Base-by-base conservation (phyloP, 2,329 filamentous ascomycete species). In the Penicillium expansum region DNA sequence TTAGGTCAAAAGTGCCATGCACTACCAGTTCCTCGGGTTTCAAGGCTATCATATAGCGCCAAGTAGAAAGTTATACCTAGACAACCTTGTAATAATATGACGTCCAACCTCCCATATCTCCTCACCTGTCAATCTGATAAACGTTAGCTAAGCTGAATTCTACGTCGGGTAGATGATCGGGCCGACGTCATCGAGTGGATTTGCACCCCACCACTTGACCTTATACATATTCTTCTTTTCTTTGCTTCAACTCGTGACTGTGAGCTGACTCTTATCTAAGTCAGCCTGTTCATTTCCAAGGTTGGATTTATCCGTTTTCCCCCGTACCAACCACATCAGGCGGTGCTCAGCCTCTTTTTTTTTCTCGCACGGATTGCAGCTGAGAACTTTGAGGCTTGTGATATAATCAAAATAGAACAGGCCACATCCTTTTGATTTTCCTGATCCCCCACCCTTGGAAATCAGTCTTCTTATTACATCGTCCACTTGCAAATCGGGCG, bases 181-280 rank as follows among this genome's bases (percentile, higher is more conserved):
- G 49, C 57, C 65, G 62, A 69, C 67, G 67, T 69, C 67, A 69
- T 69, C 55, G 56, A 41, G 57, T 57, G 57, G 24, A 50, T 50
- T 41, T 32, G 14, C 38, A 54, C 53, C 62, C 62, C 61, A 58
- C 62, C 59, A 59, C 43, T 61, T 59, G 55, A 57, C 43, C 48
- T 45, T 43, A 51, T 41, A 22, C 13, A 13, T 48, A 37, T 38
- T 41, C 41, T 38, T 41, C 41, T 20, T 20, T 43, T 32, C 30
- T 57, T 41, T 52, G 37, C 24, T 53, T 30, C 48, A 52, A 49
- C 55, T 58, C 52, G 47, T 57, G 56, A 51, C 58, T 33, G 30
- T 24, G 49, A 58, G 42, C 56, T 65, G 62, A 58, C 61, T 54
- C 7, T 48, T 27, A 37, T 24, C 7, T 30, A 35, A 58, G 49